Conservation (phyloP, 805 yeast species). For the Nakazawaea anatomiae region DNA sequence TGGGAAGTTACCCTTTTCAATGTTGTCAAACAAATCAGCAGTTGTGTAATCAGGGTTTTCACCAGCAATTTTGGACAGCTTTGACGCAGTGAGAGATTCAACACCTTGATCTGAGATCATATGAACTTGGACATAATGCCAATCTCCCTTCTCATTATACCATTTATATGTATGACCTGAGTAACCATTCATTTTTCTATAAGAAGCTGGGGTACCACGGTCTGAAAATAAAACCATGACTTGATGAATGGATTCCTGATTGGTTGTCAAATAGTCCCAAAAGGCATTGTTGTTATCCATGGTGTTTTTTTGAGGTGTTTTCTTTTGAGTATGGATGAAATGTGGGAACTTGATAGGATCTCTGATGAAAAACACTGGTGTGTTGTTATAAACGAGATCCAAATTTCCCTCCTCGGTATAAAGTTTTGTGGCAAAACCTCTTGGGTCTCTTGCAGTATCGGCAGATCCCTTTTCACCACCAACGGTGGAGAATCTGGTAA, state of each 20-base stretch:
- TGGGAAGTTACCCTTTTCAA: slow-evolving; percentile 73
- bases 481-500: slow-evolving; percentile 79
- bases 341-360: slow-evolving; percentile 85
- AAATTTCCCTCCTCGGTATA: slow-evolving; percentile 82
- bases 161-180: slow-evolving; percentile 84
- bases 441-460: slow-evolving; percentile 82
- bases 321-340: slow-evolving; percentile 84
- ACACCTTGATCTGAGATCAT: slow-evolving; percentile 55
- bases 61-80: slow-evolving; percentile 64
- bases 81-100: slow-evolving; percentile 49
- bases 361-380: slow-evolving; percentile 80
- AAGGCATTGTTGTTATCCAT: slow-evolving; percentile 70
- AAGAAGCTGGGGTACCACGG: slow-evolving; percentile 76
- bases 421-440: slow-evolving; percentile 77
- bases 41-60: slow-evolving; percentile 80
- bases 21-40: slow-evolving; percentile 72
- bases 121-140: slow-evolving; percentile 77
- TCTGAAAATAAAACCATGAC: slow-evolving; percentile 69
- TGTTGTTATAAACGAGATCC: slow-evolving; percentile 82
- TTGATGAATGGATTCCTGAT: slow-evolving; percentile 73
- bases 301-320: slow-evolving; percentile 76
- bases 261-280: slow-evolving; percentile 76
- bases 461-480: slow-evolving; percentile 83
- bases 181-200: slow-evolving; percentile 77
- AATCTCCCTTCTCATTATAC: slow-evolving; percentile 69